Base-by-base conservation (phyloP, 805 yeast genomes). In the Lipomyces chichibuensis region DNA sequence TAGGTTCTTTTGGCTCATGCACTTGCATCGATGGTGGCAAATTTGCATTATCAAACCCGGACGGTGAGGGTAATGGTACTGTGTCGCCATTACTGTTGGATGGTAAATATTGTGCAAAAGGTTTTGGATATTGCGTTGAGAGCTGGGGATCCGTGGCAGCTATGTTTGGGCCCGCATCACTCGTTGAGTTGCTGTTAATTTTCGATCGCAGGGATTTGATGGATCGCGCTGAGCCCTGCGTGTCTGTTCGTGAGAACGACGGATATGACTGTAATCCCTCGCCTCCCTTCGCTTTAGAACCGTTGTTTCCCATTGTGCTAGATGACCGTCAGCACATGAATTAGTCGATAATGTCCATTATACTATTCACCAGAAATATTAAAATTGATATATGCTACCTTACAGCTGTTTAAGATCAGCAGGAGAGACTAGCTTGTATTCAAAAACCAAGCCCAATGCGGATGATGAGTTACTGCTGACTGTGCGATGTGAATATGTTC, bases 1-100 rank as follows among this genome's bases (percentile, higher is more conserved):
- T 90, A 2, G 95, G 93, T 63, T 87, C 87, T 73, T 86, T 88
- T 23, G 95, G 94, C 72, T 84, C 89, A 66, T 87, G 80, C 69
- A 85, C 87, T 46, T 84, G 80, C 92, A 89, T 87, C 51, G 90
- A 86, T 20, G 89, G 87, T 20, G 92, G 91, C 64, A 87, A 78
- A 46, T 57, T 43, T 33, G 75, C 55, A 39, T 66, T 67, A 35
- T 64, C 69, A 52, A 64, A 57, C 8, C 37, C 33, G 33, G 55
- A 33, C 4, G n/a, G 2, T 25, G 55, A 52, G 4, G 55, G 55
- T 13, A 33, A 52, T 13, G 27, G 29, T 14, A 13, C 8, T 17
- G 17, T 1, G 3, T 53, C 58, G 27, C 51, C 58, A 33, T 32
- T 27, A 23, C 35, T 43, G 35, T n/a, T 17, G 6, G 55, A 6